These are phyloP conservation scores for Phytophthora pseudosyringae DNA, from an alignment of 352 stramenopile genomes.

Conservation along the genomic window DNA sequence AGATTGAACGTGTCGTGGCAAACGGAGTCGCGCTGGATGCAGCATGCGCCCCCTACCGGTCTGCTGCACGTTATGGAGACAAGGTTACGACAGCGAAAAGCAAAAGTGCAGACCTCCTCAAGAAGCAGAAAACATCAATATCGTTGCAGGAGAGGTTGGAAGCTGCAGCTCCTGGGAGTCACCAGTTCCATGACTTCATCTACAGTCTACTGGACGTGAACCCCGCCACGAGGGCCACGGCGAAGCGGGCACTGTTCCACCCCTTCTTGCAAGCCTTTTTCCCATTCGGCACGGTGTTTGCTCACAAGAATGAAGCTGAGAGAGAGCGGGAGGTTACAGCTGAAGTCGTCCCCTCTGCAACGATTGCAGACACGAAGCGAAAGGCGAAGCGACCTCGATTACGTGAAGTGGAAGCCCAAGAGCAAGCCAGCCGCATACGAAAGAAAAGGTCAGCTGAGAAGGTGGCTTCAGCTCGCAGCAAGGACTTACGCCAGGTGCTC, in stretches of 20 bases:
- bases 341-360: conserved; percentile 1
- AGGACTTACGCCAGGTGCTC: conserved; percentile 40
- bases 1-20: conserved; percentile 52
- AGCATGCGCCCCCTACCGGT: conserved; percentile 36
- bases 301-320: conserved; percentile 9
- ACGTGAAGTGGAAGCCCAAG: conserved; percentile 5
- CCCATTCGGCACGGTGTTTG: conserved; percentile 69
- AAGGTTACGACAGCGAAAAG: conserved; percentile 3
- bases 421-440: conserved; percentile 11
- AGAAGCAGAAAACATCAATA: conserved; percentile 7
- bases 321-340: conserved; percentile 2
- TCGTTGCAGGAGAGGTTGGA: conserved; percentile 41
- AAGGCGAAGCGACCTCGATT: conserved; percentile 17
- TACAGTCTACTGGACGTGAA: conserved; percentile 57
- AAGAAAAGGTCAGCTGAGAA: conserved; percentile 26
- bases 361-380: conserved; percentile 21
- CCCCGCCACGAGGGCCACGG: conserved; percentile 48
- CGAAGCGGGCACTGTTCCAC: conserved; percentile 62
- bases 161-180: conserved; percentile 29
- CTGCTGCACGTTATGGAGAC: conserved; percentile 30
- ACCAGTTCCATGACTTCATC: conserved; percentile 64
- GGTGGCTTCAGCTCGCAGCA: conserved; percentile 31
- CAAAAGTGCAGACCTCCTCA: conserved; percentile 14
- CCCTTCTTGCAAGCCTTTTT: conserved; percentile 77
- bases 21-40: conserved; percentile 32